phyloP scores from a whole-genome alignment of 164 flowering plant genomes.

The Sextonia rubra region DNA sequence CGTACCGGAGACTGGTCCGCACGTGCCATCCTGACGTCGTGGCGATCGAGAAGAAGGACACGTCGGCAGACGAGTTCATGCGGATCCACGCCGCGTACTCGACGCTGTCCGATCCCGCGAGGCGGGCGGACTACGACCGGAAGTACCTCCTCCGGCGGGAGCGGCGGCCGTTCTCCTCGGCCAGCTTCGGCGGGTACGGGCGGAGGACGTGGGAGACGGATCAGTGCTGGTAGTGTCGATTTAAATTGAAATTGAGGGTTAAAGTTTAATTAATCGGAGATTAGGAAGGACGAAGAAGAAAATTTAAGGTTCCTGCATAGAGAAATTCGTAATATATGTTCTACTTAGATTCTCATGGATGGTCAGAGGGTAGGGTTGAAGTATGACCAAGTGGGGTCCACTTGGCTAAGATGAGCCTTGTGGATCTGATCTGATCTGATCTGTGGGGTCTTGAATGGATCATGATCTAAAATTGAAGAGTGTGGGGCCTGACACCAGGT shows the following conservation, averaged over 20 bases:
- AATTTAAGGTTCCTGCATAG: too few relatives aligned
- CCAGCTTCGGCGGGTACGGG: slow-evolving; percentile 8
- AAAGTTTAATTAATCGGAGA: too few relatives aligned
- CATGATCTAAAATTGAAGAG: too few relatives aligned
- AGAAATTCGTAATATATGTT: too few relatives aligned
- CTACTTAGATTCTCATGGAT: too few relatives aligned
- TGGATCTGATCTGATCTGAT: too few relatives aligned
- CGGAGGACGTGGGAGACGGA: slow-evolving; percentile 43
- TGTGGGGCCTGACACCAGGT: too few relatives aligned
- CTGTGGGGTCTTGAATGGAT: too few relatives aligned
- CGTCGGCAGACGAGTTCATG: slow-evolving; percentile 31
- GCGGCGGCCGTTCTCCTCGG: neutral
- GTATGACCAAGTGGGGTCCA: too few relatives aligned
- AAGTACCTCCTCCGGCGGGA: neutral
- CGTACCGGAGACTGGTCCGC: slow-evolving; percentile 58
- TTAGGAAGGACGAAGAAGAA: too few relatives aligned
- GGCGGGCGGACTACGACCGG: slow-evolving; percentile 35
- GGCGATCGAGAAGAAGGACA: slow-evolving; percentile 12
- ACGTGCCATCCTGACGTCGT: slow-evolving; percentile 63
- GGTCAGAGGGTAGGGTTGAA: too few relatives aligned
- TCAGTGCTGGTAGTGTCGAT: slow-evolving; percentile 37
- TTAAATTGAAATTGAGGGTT: neutral
- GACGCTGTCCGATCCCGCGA: slow-evolving; percentile 34
- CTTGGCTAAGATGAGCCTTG: too few relatives aligned
- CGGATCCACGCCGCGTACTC: slow-evolving; percentile 32